phyloP scores from a whole-genome alignment of 2,329 filamentous ascomycete species.

The Fusarium dimerum region DNA sequence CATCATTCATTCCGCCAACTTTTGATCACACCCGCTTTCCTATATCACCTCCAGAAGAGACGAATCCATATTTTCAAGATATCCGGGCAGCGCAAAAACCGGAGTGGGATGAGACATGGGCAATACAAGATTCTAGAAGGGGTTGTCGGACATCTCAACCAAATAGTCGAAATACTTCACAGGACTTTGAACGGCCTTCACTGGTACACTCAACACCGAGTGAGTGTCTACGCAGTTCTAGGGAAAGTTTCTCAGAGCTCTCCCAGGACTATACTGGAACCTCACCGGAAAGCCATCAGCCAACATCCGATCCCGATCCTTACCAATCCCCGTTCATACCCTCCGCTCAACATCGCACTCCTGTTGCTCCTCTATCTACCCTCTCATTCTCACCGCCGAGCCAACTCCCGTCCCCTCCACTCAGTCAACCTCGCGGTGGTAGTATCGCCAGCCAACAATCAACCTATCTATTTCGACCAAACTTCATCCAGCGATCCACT shows the following conservation, averaged over 20 bases:
- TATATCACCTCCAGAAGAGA: neutral
- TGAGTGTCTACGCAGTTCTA: neutral
- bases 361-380: conserved; percentile 11
- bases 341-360: conserved; percentile 26
- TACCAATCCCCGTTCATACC: conserved; percentile 15
- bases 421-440: conserved; percentile 18
- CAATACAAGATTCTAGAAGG: neutral
- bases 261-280: neutral
- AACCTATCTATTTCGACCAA: neutral
- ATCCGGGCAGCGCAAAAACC: neutral
- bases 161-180: neutral
- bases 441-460: conserved; percentile 6
- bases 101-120: neutral
- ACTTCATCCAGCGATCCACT: neutral
- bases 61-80: neutral
- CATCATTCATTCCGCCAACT: neutral
- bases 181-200: neutral
- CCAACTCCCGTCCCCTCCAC: conserved; percentile 24
- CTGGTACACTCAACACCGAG: neutral
- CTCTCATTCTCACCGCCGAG: conserved; percentile 19
- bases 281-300: conserved; percentile 4
- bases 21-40: neutral
- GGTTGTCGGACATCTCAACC: neutral
- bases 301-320: neutral
- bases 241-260: neutral